Conservation (phyloP, 495 filamentous ascomycete species). For the Poronia punctata region DNA sequence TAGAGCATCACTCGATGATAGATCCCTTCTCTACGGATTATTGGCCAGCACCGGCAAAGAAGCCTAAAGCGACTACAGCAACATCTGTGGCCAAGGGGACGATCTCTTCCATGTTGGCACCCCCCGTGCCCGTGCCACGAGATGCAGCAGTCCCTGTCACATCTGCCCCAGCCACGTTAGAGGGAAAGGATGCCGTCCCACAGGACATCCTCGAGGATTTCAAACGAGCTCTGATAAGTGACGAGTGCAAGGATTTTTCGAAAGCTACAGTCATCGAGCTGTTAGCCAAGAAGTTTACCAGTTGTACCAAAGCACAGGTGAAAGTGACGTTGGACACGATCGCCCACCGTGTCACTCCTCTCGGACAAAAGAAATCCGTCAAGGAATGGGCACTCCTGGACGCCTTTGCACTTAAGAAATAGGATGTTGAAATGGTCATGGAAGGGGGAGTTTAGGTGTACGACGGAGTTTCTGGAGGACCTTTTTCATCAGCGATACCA, state of each 20-base stretch:
- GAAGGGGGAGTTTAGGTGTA: not conserved
- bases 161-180: constrained; percentile 3
- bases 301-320: constrained; percentile 62
- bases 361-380: constrained; percentile 29
- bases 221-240: constrained; percentile 59
- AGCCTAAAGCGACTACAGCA: constrained; percentile 2
- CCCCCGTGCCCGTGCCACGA: constrained; percentile 8
- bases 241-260: constrained; percentile 45
- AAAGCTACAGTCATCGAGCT: constrained; percentile 72
- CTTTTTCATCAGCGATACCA: constrained; percentile 4
- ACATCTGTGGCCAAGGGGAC: not conserved
- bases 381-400: constrained; percentile 19
- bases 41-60: constrained; percentile 51
- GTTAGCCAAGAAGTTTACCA: constrained; percentile 67
- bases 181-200: constrained; percentile 47
- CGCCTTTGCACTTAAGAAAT: not conserved
- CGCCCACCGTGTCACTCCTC: constrained; percentile 50
- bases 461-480: not conserved
- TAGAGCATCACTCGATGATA: constrained; percentile 48
- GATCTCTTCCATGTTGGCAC: constrained; percentile 15
- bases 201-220: constrained; percentile 64
- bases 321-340: constrained; percentile 64
- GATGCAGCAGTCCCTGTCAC: not conserved
- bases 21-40: constrained; percentile 80
- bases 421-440: not conserved